A percentile compares a stretch with the other conserved stretches of the same genome.
Conservation (phyloP, 2,329 filamentous ascomycete species). For the Phoma sp. region DNA sequence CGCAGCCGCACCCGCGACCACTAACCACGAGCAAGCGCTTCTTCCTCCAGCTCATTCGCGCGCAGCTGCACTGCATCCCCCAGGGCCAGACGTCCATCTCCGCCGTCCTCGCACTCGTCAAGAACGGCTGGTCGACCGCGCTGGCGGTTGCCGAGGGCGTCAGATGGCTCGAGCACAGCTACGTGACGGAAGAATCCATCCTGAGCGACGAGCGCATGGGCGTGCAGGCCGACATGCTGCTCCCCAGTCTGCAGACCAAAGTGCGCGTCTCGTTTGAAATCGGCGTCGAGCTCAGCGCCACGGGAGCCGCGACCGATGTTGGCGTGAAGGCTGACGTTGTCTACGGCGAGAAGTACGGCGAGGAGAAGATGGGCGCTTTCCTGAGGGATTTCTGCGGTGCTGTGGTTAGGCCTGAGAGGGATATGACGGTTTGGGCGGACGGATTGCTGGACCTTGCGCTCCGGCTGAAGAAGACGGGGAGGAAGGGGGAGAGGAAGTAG, state of each 20-base stretch:
- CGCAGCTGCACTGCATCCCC: constrained; percentile 67
- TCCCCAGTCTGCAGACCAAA: constrained; percentile 71
- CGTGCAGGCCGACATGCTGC: constrained; percentile 67
- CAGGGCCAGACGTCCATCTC: constrained; percentile 64
- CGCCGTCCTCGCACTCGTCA: constrained; percentile 65
- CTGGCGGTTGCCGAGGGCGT: constrained; percentile 66
- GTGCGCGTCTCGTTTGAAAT: constrained; percentile 69
- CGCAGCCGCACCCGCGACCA: constrained; percentile 60
- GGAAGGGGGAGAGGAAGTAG: constrained; percentile 50
- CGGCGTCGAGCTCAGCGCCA: constrained; percentile 51
- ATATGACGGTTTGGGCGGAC: constrained; percentile 51
- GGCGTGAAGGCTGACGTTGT: constrained; percentile 66
- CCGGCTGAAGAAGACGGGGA: constrained; percentile 53
- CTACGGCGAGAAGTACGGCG: constrained; percentile 81
- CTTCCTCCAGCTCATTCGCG: constrained; percentile 74
- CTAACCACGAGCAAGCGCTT: constrained; percentile 73
- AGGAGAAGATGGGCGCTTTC: constrained; percentile 76
- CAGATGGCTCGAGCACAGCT: constrained; percentile 65
- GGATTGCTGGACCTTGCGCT: constrained; percentile 53
- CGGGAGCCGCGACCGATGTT: constrained; percentile 61
- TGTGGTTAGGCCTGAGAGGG: constrained; percentile 31
- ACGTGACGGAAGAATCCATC: constrained; percentile 68
- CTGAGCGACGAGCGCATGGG: constrained; percentile 70
- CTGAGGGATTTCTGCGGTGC: constrained; percentile 61
- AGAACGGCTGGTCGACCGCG: constrained; percentile 70